These are phyloP conservation scores for Penicillium cinerascens DNA, from an alignment of 495 filamentous ascomycete genomes.

Conservation along the genomic window DNA sequence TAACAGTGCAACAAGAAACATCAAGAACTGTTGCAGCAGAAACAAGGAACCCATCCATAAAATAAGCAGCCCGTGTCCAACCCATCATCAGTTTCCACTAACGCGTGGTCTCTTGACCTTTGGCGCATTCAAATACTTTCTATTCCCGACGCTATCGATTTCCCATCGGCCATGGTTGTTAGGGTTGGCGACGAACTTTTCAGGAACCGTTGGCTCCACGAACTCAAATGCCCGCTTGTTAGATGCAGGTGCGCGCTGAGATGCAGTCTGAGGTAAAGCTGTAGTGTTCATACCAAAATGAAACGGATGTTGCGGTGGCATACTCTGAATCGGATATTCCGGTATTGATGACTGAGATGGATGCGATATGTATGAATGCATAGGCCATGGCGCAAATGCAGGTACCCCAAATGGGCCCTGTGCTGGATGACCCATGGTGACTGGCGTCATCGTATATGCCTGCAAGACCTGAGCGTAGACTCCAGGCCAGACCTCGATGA, in stretches of 20 bases:
- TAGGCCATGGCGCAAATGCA: too few species aligned
- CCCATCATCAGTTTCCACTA: neutral
- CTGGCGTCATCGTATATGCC: too few species aligned
- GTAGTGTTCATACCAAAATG: too few species aligned
- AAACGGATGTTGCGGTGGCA: too few species aligned
- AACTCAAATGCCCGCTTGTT: conserved; percentile 10
- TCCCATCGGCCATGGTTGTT: conserved; percentile 26
- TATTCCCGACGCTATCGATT: conserved; percentile 4
- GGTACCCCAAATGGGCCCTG: too few species aligned
- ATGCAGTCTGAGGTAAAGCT: neutral
- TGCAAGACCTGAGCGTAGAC: too few species aligned
- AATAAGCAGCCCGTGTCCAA: neutral
- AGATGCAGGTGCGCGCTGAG: neutral
- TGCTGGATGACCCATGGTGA: too few species aligned
- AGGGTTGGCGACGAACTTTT: conserved; percentile 24
- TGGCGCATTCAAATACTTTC: conserved; percentile 21
- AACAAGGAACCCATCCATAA: neutral
- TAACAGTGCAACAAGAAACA: neutral
- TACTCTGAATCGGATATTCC: too few species aligned
- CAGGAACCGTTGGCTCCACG: conserved; percentile 9
- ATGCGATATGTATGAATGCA: too few species aligned
- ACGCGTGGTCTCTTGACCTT: conserved; percentile 4
- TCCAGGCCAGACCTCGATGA: too few species aligned
- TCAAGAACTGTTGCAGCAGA: neutral
- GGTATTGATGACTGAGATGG: too few species aligned